Base-by-base conservation (phyloP, 2,329 filamentous ascomycete species). In the Scopulariopsis brevicaulis region DNA sequence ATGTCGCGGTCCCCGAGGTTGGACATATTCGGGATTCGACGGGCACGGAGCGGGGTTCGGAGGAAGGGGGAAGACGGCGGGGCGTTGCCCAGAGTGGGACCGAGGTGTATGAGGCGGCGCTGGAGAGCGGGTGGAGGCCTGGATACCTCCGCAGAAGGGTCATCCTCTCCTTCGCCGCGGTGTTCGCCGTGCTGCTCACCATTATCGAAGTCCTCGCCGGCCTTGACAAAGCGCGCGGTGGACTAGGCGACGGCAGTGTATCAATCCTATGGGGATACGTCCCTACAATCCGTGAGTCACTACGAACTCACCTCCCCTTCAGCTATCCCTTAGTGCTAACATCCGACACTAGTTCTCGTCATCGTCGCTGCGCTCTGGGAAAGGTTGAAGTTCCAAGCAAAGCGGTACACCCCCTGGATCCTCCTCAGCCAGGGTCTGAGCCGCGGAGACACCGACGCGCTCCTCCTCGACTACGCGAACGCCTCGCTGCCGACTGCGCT, bases 391-490 rank as follows among this genome's bases (percentile, higher is more conserved):
- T 57, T 65, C 40, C 66, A 68, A 55, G 62, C 66, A 28, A 51
- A 65, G 28, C 62, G 65, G 4, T 68, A 66, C 37, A 67, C 58
- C 54, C 66, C 66, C 3, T 68, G 66, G 66, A 67, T 67, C 25
- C 58, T 65, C 32, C 66, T 68, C 59, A 64, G 64, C 24, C 12
- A 34, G 12, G 6, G n/a, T 12, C 10, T 4, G 22, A 63, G 62
- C 7, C 62, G 66, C 22, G 18, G 52, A 10, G 55, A 40, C 18
- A 35, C 55, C 32, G 34, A 57, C 10, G 66, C 66, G 8, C 59
- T 68, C 32, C 54, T 68, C 7, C 64, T 68, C 20, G 66, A 68
- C 34, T 68, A 68, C 50, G 55, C 61, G 3, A 63, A 63, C 54
- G 59, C 66, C 15, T 58, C 61, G 8, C 65, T 64, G 24, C 55